phyloP scores from a whole-genome alignment of 768 basidiomycete genomes.

The Cystobasidium tubakii region DNA sequence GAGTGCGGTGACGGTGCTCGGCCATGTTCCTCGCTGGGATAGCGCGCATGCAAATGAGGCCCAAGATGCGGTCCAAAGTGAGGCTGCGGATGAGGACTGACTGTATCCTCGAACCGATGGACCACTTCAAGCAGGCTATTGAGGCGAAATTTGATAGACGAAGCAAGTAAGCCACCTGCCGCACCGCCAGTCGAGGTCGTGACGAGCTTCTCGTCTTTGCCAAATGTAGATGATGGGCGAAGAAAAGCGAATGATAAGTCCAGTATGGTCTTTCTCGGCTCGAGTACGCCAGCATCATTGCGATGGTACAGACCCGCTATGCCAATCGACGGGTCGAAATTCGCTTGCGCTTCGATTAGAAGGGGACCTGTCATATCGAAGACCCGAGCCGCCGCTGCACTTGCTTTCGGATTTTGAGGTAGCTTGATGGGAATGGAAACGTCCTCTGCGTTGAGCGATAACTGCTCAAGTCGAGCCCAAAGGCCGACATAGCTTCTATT shows the following conservation, averaged over 20 bases:
- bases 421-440: background rate
- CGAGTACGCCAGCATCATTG: background rate
- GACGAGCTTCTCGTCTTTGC: background rate
- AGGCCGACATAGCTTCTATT: constrained; percentile 9
- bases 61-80: constrained; percentile 29
- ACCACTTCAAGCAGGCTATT: constrained; percentile 8
- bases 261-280: constrained; percentile 21
- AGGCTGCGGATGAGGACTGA: background rate
- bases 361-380: constrained; percentile 18
- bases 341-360: constrained; percentile 15
- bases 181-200: background rate
- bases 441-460: background rate
- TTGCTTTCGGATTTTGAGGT: background rate
- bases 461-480: constrained; percentile 13
- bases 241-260: constrained; percentile 19
- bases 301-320: constrained; percentile 33
- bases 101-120: background rate
- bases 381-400: background rate
- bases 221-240: background rate
- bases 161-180: background rate
- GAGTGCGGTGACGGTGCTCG: background rate
- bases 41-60: constrained; percentile 13
- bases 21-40: background rate
- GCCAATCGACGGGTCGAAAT: constrained; percentile 30
- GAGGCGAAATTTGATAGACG: background rate